A percentile compares a stretch with the other conserved stretches of the same genome.
phyloP scores from a whole-genome alignment of 2,329 filamentous ascomycete genomes.

The Aspergillus aculeatinus region DNA sequence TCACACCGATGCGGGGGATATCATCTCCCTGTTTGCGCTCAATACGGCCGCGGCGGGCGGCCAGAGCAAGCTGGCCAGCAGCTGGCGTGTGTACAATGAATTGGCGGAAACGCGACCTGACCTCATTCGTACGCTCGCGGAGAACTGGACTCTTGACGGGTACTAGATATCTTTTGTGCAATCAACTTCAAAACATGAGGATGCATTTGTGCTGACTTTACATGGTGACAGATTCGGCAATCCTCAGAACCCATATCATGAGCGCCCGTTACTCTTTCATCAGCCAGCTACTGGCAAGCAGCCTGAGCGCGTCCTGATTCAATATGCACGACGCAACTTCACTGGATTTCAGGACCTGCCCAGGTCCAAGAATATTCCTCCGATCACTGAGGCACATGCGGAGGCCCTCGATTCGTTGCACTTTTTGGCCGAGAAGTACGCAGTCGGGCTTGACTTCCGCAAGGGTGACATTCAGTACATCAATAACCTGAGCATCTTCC shows the following conservation, averaged over 20 bases:
- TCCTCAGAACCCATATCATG: constrained; percentile 42
- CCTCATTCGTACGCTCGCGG: constrained; percentile 51
- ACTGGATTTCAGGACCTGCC: constrained; percentile 50
- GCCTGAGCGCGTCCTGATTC: constrained; percentile 58
- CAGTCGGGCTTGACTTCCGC: constrained; percentile 45
- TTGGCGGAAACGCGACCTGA: constrained; percentile 54
- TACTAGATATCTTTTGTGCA: constrained; percentile 25
- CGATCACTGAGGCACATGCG: constrained; percentile 53
- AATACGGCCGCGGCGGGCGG: constrained; percentile 51
- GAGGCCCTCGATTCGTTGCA: constrained; percentile 55
- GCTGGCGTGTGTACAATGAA: constrained; percentile 57
- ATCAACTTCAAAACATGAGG: too few relatives aligned
- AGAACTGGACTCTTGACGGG: constrained; percentile 51
- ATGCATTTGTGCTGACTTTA: too few relatives aligned
- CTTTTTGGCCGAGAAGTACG: constrained; percentile 48
- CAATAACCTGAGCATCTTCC: constrained; percentile 55
- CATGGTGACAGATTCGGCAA: constrained; percentile 52
- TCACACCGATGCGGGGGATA: constrained; percentile 57
- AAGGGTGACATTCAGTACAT: constrained; percentile 53
- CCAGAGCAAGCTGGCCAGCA: constrained; percentile 53
- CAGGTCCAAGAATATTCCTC: constrained; percentile 44
- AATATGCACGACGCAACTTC: constrained; percentile 61
- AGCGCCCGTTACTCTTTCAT: constrained; percentile 49
- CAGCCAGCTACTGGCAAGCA: constrained; percentile 48
- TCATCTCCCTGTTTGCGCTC: constrained; percentile 52